phyloP scores from a whole-genome alignment of 495 filamentous ascomycete species.

The Neurospora intermedia region DNA sequence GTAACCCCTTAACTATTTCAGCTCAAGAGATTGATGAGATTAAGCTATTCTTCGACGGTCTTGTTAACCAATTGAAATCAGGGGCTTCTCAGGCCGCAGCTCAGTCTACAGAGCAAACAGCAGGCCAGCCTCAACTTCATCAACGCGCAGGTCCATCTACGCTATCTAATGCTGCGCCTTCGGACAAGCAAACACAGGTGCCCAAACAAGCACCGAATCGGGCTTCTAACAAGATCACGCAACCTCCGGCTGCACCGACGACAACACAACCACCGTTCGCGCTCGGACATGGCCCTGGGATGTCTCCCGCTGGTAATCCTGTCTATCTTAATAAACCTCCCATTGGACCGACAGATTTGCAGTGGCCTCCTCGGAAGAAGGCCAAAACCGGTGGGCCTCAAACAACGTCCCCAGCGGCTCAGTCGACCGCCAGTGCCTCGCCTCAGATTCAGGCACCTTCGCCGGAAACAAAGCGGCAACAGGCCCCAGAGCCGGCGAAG shows the following conservation, averaged over 20 bases:
- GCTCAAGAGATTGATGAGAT: slow-evolving; percentile 43
- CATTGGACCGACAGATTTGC: slow-evolving; percentile 39
- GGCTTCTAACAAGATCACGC: slow-evolving; percentile 26
- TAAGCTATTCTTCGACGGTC: slow-evolving; percentile 25
- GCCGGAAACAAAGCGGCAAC: slow-evolving; percentile 37
- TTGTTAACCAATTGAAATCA: slow-evolving; percentile 13
- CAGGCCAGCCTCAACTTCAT: slow-evolving; percentile 10
- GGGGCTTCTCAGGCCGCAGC: slow-evolving; percentile 4
- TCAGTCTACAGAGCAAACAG: slow-evolving; percentile 10
- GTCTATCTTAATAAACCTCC: slow-evolving; percentile 35
- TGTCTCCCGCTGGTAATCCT: slow-evolving; percentile 64
- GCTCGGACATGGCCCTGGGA: slow-evolving; percentile 45
- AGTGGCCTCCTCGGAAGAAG: slow-evolving; percentile 45
- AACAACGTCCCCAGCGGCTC: slow-evolving; percentile 14
- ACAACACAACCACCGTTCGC: slow-evolving; percentile 54
- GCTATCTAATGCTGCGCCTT: slow-evolving; percentile 54
- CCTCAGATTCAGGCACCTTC: slow-evolving; percentile 37
- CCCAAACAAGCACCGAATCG: slow-evolving; percentile 40
- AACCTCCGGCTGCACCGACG: slow-evolving; percentile 53
- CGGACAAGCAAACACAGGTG: slow-evolving; percentile 53
- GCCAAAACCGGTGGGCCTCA: slow-evolving; percentile 29
- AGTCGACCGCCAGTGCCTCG: slow-evolving; percentile 28
- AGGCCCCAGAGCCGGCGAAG: slow-evolving; percentile 20
- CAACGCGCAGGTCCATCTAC: slow-evolving; percentile 22
- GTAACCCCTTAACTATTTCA: slow-evolving; percentile 48